Conservation (phyloP, 1,284 basidiomycete species). For the Laetiporus sulphureus region DNA sequence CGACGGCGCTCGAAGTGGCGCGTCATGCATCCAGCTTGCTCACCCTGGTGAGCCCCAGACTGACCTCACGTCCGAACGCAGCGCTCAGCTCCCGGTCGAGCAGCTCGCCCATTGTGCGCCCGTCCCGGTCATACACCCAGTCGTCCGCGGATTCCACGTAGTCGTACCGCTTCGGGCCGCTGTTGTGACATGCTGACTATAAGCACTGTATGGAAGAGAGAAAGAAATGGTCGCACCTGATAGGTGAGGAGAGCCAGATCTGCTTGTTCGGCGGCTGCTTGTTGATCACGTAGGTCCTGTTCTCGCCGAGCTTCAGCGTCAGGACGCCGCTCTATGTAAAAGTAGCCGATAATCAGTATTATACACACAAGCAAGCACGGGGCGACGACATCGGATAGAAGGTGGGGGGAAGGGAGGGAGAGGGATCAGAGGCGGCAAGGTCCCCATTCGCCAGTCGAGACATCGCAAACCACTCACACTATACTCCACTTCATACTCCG, state of each 20-base stretch:
- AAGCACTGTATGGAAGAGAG: not conserved
- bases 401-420: not conserved
- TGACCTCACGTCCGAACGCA: constrained; percentile 24
- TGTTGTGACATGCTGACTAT: constrained; percentile 23
- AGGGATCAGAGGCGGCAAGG: not conserved
- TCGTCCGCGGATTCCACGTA: constrained; percentile 47
- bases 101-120: constrained; percentile 53
- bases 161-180: constrained; percentile 89
- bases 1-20: not conserved
- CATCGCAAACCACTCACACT: constrained; percentile 53
- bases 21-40: constrained; percentile 4
- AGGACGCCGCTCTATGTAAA: constrained; percentile 75
- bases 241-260: constrained; percentile 94
- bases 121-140: constrained; percentile 79
- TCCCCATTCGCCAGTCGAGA: not conserved
- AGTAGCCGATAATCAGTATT: no score
- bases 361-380: no score
- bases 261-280: constrained; percentile 99
- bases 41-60: constrained; percentile 19
- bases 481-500: constrained; percentile 87
- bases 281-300: constrained; percentile 98
- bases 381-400: no score
- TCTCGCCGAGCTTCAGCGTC: constrained; percentile 74
- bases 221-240: constrained; percentile 24
- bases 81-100: constrained; percentile 61